Conservation (phyloP, 371 early-diverging fungal species). For the Mortierella sp. region DNA sequence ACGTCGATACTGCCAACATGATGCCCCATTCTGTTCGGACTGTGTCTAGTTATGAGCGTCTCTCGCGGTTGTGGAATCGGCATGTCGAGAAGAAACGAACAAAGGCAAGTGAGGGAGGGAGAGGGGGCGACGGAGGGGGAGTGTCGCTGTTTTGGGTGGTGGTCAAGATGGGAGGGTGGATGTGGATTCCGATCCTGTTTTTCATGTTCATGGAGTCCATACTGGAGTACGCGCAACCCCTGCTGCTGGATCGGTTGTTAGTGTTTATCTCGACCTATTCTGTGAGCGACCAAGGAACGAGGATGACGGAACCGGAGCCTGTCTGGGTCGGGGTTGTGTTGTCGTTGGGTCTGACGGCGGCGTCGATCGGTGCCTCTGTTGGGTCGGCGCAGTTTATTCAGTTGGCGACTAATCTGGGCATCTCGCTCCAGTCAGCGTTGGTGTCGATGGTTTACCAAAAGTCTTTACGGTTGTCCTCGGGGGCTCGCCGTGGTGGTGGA, state of each 20-base stretch:
- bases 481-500: neutral
- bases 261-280: slow-evolving; percentile 6
- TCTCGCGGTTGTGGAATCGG: neutral
- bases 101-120: neutral
- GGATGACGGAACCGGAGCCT: neutral
- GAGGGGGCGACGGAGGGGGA: neutral
- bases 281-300: neutral
- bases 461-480: neutral
- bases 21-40: slow-evolving; percentile 10
- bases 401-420: neutral
- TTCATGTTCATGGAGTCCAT: neutral
- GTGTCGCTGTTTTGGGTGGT: slow-evolving; percentile 5
- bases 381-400: neutral
- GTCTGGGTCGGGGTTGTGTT: slow-evolving; percentile 4
- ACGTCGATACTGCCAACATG: slow-evolving; percentile 5
- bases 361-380: neutral
- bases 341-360: slow-evolving; percentile 1
- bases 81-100: neutral
- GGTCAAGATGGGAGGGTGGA: neutral
- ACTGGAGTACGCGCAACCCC: neutral
- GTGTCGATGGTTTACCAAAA: slow-evolving; percentile 18
- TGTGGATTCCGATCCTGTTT: slow-evolving; percentile 10
- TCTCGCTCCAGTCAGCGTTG: neutral
- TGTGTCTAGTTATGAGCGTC: neutral
- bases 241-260: slow-evolving; percentile 14